phyloP scores from a whole-genome alignment of 257 asterid species.

The Gardenia jasminoides region DNA sequence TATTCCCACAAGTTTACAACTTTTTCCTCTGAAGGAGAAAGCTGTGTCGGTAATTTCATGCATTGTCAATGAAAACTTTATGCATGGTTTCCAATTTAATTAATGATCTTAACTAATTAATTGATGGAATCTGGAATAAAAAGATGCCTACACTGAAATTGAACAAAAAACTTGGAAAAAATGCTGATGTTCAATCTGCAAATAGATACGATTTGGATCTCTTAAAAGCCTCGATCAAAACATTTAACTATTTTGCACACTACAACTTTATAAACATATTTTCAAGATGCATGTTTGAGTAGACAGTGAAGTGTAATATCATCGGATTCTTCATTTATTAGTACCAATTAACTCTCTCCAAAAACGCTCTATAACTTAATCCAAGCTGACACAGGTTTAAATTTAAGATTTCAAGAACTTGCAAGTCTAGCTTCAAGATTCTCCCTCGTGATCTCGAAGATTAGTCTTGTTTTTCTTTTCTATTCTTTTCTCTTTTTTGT shows the following conservation, averaged over 20 bases:
- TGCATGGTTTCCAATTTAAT: background rate
- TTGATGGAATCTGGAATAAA: too few species aligned
- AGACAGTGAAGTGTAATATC: constrained; percentile 14
- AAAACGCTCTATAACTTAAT: constrained; percentile 56
- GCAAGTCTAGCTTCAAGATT: constrained; percentile 34
- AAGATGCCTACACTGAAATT: background rate
- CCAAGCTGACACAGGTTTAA: constrained; percentile 61
- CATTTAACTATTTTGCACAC: background rate
- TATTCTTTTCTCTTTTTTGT: background rate
- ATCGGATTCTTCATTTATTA: background rate
- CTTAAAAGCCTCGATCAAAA: constrained; percentile 38
- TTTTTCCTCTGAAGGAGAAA: background rate
- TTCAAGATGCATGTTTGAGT: background rate
- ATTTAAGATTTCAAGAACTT: constrained; percentile 40
- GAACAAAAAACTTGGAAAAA: background rate
- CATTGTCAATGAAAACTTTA: too few species aligned
- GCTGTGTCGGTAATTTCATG: background rate
- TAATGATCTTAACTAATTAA: background rate
- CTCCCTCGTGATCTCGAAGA: constrained; percentile 55
- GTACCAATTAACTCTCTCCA: background rate
- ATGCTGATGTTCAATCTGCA: constrained; percentile 5
- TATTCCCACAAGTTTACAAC: too few species aligned
- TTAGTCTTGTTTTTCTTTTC: background rate
- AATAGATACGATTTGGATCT: constrained; percentile 6
- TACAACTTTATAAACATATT: background rate